Conservation (phyloP, 2,329 filamentous ascomycete genomes). For the Penicillium paneum region DNA sequence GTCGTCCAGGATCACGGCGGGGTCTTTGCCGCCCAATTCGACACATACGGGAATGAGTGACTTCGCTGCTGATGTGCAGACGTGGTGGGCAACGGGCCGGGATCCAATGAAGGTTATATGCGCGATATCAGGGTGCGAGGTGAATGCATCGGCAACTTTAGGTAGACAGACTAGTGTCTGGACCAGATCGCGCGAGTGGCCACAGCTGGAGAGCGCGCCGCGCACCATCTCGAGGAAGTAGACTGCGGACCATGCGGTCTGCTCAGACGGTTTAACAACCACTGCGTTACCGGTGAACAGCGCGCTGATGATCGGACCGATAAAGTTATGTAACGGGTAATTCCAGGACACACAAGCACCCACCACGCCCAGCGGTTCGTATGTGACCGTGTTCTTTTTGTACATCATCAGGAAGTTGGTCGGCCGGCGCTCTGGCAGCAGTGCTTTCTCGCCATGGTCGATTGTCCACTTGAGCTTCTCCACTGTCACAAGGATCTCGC, state of each 20-base stretch:
- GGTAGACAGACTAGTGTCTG: constrained; percentile 89
- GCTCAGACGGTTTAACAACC: constrained; percentile 90
- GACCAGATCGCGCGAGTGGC: constrained; percentile 75
- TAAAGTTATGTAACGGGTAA: constrained; percentile 92
- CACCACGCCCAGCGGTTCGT: constrained; percentile 90
- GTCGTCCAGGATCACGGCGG: constrained; percentile 84
- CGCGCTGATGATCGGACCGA: constrained; percentile 84
- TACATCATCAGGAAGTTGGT: constrained; percentile 94
- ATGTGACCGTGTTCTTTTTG: constrained; percentile 85
- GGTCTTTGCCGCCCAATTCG: constrained; percentile 93
- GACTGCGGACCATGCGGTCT: constrained; percentile 84
- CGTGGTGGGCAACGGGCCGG: constrained; percentile 77
- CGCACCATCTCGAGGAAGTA: constrained; percentile 80
- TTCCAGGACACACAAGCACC: constrained; percentile 96
- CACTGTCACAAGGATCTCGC: constrained; percentile 88
- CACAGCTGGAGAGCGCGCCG: constrained; percentile 75
- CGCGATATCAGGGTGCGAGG: constrained; percentile 75
- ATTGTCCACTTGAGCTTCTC: constrained; percentile 97
- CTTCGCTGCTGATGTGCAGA: constrained; percentile 81
- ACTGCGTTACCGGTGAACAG: constrained; percentile 90
- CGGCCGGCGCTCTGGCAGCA: constrained; percentile 68
- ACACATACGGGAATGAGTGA: constrained; percentile 82
- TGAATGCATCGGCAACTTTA: constrained; percentile 73
- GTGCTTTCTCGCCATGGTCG: constrained; percentile 77
- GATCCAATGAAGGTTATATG: constrained; percentile 98